phyloP scores from a whole-genome alignment of 257 asterid species.

The Forsythia suspensa region DNA sequence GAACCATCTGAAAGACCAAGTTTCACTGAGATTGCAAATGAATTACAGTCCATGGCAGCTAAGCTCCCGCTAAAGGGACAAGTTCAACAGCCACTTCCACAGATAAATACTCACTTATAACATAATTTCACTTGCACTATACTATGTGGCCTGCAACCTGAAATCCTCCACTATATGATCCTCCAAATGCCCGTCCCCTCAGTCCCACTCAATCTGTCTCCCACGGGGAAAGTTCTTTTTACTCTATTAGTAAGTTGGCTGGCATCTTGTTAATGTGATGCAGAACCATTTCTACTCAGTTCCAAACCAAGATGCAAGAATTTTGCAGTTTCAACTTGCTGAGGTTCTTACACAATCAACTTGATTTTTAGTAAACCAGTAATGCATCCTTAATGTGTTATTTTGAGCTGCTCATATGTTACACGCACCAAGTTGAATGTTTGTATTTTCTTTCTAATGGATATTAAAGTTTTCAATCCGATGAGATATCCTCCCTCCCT shows the following conservation, averaged over 20 bases:
- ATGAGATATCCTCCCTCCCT: neutral
- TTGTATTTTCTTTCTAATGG: neutral
- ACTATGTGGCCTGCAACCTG: neutral
- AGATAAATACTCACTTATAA: conserved; percentile 31
- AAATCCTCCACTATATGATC: neutral
- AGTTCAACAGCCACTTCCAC: conserved; percentile 37
- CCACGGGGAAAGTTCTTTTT: neutral
- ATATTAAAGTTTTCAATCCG: neutral
- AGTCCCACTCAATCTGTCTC: too few species aligned
- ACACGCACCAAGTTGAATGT: neutral
- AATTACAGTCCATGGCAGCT: conserved; percentile 68
- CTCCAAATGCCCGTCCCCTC: neutral
- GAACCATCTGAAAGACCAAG: conserved; percentile 89
- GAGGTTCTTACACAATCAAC: neutral
- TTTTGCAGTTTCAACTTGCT: too few species aligned
- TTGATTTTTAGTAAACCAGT: too few species aligned
- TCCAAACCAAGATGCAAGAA: too few species aligned
- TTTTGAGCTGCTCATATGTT: neutral
- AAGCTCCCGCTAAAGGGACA: conserved; percentile 71
- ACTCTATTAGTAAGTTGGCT: neutral
- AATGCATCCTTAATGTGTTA: neutral
- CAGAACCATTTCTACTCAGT: too few species aligned
- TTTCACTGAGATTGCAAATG: conserved; percentile 77
- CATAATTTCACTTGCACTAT: neutral
- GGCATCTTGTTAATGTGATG: neutral